Percentiles rank a stretch among this genome's conserved stretches.
phyloP scores from a whole-genome alignment of 2,329 filamentous ascomycete species.

The Hymenoscyphus fructigenus region DNA sequence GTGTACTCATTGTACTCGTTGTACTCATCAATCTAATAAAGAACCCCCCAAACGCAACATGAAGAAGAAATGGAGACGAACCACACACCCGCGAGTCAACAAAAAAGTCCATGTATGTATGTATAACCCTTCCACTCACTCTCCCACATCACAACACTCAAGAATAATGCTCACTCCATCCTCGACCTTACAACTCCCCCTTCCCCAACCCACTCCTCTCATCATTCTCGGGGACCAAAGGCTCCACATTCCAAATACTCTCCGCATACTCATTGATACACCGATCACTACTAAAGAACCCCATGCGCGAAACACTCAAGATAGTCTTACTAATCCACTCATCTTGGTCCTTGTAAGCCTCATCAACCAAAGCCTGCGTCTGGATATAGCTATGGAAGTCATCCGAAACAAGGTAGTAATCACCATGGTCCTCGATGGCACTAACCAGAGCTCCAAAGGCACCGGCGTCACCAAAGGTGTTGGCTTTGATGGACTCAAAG shows the following conservation, averaged over 20 bases:
- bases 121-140: too few species aligned
- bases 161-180: neutral
- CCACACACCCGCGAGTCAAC: too few species aligned
- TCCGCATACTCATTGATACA: slow-evolving; percentile 98
- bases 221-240: slow-evolving; percentile 40
- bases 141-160: neutral
- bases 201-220: slow-evolving; percentile 6
- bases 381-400: slow-evolving; percentile 95
- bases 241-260: slow-evolving; percentile 95
- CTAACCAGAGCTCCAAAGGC: slow-evolving; percentile 82
- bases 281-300: slow-evolving; percentile 92
- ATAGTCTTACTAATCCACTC: slow-evolving; percentile 92
- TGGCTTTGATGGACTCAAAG: slow-evolving; percentile 77
- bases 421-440: slow-evolving; percentile 86
- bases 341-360: slow-evolving; percentile 88
- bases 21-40: too few species aligned
- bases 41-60: too few species aligned
- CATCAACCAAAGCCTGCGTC: slow-evolving; percentile 87
- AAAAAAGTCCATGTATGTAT: neutral
- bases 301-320: slow-evolving; percentile 86
- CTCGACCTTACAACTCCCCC: slow-evolving; percentile 12
- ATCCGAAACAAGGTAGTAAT: slow-evolving; percentile 97
- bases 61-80: too few species aligned
- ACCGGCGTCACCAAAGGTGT: slow-evolving; percentile 75
- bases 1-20: too few species aligned